Evolutionary conservation across 352 stramenopile species (phyloP), one percentile per base, ranked within the genome.

Genomic region (Phytophthora hybrid): DNA sequence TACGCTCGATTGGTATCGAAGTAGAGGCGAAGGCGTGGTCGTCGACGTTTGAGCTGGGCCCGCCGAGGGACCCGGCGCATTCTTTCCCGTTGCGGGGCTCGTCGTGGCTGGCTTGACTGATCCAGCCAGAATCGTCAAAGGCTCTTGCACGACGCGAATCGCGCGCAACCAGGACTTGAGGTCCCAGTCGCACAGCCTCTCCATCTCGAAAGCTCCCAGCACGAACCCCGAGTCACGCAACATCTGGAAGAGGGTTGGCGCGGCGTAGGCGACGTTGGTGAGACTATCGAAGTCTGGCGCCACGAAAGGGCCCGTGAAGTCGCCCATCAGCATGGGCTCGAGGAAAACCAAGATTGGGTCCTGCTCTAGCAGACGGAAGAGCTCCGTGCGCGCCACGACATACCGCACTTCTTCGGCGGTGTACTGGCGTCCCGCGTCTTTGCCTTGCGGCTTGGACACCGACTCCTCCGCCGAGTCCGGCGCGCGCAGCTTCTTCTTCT

Each of bases 161-260:
- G 23, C 23, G 23, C 23, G 23, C 23, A 26, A 26, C 23, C 23
- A 26, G 2, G 23, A 31, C 23, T 11, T 16, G 1, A 63, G 9
- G 29, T 63, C 54, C 63, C 63, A 59, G 21, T 69, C 63, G 51
- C 29, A 68, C 19, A 68, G 19, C 54, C 13, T 34, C 31, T 68
- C 51, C 51, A 68, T 56, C 51, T 69, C 54, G n/a, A 69, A 69
- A 6, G 29, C 29, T 7, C 63, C 53, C n/a, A 69, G 13, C 4
- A 44, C 63, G 41, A 44, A 63, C 0, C 63, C 54, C 3, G 63
- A 16, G 1, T 58, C 49, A 2, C 37, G 49, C 2, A 69, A 10
- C 18, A 69, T 19, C 3, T 13, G 4, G 54, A 69, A 69, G 8
- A 63, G 13, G 11, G 63, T n/a, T 0, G 49, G 23, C 0, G 19